These are phyloP conservation scores for Mycosphaerella sp. DNA, from an alignment of 2,329 filamentous ascomycete species.

Conservation along the genomic window DNA sequence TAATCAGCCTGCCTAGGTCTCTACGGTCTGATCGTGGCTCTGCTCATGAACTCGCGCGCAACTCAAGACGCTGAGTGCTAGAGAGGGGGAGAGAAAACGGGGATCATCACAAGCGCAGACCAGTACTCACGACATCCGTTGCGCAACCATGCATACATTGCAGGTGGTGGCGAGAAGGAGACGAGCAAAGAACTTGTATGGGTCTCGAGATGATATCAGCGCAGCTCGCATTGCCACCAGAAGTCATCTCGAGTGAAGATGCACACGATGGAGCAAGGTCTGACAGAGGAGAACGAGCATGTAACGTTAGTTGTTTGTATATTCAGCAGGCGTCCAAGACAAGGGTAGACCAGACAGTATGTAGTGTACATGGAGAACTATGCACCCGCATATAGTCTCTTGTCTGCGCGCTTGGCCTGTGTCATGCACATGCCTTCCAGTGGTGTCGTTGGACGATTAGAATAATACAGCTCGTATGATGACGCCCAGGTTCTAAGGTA, in stretches of 20 bases:
- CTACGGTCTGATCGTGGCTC: constrained; percentile 96
- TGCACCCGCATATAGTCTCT: neutral
- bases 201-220: constrained; percentile 3
- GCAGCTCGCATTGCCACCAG: constrained; percentile 2
- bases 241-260: constrained; percentile 12
- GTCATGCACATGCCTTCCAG: neutral
- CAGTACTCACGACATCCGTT: constrained; percentile 25
- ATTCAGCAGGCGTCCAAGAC: constrained; percentile 22
- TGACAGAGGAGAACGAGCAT: constrained; percentile 11
- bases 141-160: constrained; percentile 11
- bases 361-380: constrained; percentile 11
- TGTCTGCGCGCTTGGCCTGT: neutral
- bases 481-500: too few species aligned
- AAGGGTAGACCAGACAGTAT: constrained; percentile 21
- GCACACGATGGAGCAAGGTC: constrained; percentile 7
- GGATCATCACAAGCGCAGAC: constrained; percentile 43
- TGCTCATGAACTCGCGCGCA: constrained; percentile 98
- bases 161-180: neutral
- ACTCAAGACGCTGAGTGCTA: constrained; percentile 52
- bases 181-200: neutral
- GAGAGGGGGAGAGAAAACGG: constrained; percentile 51
- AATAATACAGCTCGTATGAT: too few species aligned
- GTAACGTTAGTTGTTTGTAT: constrained; percentile 23
- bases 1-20: constrained; percentile 59
- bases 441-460: too few species aligned